Conservation (phyloP, 1,284 basidiomycete species). For the Ganoderma multipileum region DNA sequence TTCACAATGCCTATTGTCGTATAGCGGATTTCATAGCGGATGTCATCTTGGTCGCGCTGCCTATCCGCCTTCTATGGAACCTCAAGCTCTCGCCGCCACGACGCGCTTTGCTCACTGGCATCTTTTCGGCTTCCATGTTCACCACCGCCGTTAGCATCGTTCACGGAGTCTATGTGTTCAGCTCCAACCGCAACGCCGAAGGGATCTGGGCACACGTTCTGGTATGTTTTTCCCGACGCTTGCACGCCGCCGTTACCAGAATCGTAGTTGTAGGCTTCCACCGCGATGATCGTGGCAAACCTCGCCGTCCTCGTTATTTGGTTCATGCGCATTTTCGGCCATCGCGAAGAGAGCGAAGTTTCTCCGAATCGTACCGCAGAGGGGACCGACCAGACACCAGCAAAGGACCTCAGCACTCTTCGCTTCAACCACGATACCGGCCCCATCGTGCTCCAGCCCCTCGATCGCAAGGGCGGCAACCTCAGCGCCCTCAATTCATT, state of each 20-base stretch:
- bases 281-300: conserved; percentile 35
- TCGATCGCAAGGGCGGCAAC: conserved; percentile 5
- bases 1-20: neutral
- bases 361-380: conserved; percentile 7
- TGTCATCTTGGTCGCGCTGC: conserved; percentile 34
- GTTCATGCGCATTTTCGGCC: conserved; percentile 27
- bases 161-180: conserved; percentile 33
- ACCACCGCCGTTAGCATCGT: conserved; percentile 36
- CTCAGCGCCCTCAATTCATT: neutral
- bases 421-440: conserved; percentile 26
- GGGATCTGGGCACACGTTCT: conserved; percentile 33
- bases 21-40: conserved; percentile 40
- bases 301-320: conserved; percentile 37
- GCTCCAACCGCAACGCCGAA: conserved; percentile 31
- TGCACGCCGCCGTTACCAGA: neutral
- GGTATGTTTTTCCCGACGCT: conserved; percentile 15
- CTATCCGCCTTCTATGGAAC: conserved; percentile 37
- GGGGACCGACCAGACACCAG: conserved; percentile 1
- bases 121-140: conserved; percentile 38
- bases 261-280: conserved; percentile 27
- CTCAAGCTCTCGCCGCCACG: conserved; percentile 30
- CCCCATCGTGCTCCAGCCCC: conserved; percentile 22
- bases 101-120: conserved; percentile 33
- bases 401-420: conserved; percentile 26
- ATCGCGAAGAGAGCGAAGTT: conserved; percentile 26